phyloP scores from a whole-genome alignment of 352 stramenopile genomes.

The Globisporangium alternatum region DNA sequence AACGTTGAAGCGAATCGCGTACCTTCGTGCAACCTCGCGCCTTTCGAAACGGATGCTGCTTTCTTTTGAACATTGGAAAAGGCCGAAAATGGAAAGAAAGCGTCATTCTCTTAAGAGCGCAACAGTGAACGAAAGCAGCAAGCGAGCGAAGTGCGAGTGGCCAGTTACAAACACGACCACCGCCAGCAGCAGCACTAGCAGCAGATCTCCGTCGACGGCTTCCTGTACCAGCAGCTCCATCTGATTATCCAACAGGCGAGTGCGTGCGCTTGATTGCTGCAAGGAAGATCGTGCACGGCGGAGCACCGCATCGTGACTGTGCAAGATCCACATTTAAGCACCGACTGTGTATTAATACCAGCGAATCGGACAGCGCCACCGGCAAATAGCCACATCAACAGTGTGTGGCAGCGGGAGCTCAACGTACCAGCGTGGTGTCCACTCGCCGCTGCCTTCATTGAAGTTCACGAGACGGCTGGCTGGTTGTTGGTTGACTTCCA shows the following conservation, averaged over 20 bases:
- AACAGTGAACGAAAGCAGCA: not conserved
- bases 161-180: not conserved
- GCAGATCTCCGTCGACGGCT: not conserved
- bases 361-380: not conserved
- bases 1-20: conserved; percentile 9
- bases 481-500: not conserved
- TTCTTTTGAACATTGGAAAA: conserved; percentile 13
- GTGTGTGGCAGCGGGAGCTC: not conserved
- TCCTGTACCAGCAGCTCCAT: conserved; percentile 1
- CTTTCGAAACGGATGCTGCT: conserved; percentile 8
- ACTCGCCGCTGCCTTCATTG: not conserved
- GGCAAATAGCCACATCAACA: not conserved
- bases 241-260: not conserved
- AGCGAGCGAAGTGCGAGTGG: not conserved
- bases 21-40: conserved; percentile 26
- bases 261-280: not conserved
- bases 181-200: not conserved
- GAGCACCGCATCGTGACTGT: not conserved
- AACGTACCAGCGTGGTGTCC: not conserved
- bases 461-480: not conserved
- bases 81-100: conserved; percentile 25
- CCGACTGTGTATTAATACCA: conserved; percentile 7
- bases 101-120: not conserved
- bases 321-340: not conserved
- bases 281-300: not conserved